Percentiles rank a stretch among this genome's conserved stretches.
Conservation (phyloP, 225 moss, liverwort and hornwort species). For the Marchantia polymorpha region DNA sequence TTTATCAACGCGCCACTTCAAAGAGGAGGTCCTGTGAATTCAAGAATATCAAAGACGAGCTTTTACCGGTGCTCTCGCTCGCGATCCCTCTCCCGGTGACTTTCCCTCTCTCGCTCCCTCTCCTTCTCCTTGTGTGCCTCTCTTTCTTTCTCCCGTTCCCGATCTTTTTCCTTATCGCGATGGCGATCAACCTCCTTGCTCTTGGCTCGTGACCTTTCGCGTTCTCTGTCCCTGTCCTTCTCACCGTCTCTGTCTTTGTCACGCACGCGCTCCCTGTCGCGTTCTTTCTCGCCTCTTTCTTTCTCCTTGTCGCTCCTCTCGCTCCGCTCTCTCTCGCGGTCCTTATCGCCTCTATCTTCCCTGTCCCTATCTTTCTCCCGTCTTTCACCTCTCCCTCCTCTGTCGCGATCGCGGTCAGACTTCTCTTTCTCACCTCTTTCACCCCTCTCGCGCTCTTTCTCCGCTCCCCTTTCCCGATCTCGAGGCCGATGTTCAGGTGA, state of each 20-base stretch:
- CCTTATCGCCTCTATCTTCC: conserved; percentile 47
- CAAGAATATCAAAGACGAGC: not conserved
- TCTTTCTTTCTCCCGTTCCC: conserved; percentile 77
- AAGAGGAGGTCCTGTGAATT: no score
- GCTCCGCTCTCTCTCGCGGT: conserved; percentile 38
- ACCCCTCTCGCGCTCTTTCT: conserved; percentile 47
- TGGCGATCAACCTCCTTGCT: conserved; percentile 58
- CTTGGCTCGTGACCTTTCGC: conserved; percentile 69
- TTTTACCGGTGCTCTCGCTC: conserved; percentile 88
- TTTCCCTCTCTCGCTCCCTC: conserved; percentile 47
- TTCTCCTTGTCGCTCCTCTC: conserved; percentile 47
- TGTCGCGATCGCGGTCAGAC: conserved; percentile 66
- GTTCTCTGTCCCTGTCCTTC: conserved; percentile 71
- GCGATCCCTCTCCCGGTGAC: conserved; percentile 69
- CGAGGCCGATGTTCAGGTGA: conserved; percentile 57
- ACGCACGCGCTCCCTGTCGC: conserved; percentile 72
- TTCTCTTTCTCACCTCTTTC: conserved; percentile 54
- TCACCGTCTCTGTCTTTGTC: conserved; percentile 74
- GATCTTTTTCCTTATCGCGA: conserved; percentile 87
- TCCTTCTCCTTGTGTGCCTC: conserved; percentile 65
- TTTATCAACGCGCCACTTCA: no score
- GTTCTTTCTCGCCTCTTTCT: conserved; percentile 61
- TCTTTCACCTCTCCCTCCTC: conserved; percentile 51
- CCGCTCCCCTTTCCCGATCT: conserved; percentile 56
- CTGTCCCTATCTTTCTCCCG: conserved; percentile 63